Evolutionary conservation across 2,329 filamentous ascomycete species (phyloP).

Genomic region (Fusarium sp.): DNA sequence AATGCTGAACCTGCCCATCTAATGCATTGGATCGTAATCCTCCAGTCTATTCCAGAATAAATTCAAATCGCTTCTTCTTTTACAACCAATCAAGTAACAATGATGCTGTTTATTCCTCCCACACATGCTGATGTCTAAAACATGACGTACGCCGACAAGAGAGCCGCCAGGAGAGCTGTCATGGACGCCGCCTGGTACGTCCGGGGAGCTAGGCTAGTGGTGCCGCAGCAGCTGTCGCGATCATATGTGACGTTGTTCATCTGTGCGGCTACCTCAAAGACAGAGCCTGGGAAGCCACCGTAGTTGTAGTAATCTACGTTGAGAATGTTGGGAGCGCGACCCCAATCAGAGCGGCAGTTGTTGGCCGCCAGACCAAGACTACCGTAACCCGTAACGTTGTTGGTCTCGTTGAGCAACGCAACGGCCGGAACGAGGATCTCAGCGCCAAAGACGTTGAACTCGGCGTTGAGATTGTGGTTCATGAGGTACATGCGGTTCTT

Average conservation of each 20-base stretch:
- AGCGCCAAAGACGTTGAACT: slow-evolving; percentile 76
- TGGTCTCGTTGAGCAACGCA: slow-evolving; percentile 78
- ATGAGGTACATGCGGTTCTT: slow-evolving; percentile 80
- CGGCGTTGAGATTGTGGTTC: slow-evolving; percentile 92
- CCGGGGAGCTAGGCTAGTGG: slow-evolving; percentile 51
- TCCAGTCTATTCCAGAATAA: slow-evolving; percentile 37
- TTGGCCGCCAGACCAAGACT: slow-evolving; percentile 75
- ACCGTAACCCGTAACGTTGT: slow-evolving; percentile 74
- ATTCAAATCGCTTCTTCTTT: slow-evolving; percentile 36
- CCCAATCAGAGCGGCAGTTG: slow-evolving; percentile 76
- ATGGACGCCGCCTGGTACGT: slow-evolving; percentile 41
- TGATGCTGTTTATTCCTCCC: background rate
- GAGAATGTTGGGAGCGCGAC: slow-evolving; percentile 80
- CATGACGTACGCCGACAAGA: slow-evolving; percentile 43
- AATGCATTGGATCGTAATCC: slow-evolving; percentile 25
- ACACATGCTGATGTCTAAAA: slow-evolving; percentile 26
- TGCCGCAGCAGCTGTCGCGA: slow-evolving; percentile 68
- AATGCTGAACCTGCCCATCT: slow-evolving; percentile 27
- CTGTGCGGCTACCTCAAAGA: slow-evolving; percentile 80
- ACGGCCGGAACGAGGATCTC: slow-evolving; percentile 80
- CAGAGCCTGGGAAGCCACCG: slow-evolving; percentile 76
- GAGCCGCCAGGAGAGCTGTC: slow-evolving; percentile 39
- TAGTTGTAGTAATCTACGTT: slow-evolving; percentile 90
- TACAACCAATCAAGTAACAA: slow-evolving; percentile 17
- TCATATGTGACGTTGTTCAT: slow-evolving; percentile 82